Evolutionary conservation across 441 rosid species (phyloP), one percentile per base, ranked within the genome.

Genomic region (Populus trichocarpa): DNA sequence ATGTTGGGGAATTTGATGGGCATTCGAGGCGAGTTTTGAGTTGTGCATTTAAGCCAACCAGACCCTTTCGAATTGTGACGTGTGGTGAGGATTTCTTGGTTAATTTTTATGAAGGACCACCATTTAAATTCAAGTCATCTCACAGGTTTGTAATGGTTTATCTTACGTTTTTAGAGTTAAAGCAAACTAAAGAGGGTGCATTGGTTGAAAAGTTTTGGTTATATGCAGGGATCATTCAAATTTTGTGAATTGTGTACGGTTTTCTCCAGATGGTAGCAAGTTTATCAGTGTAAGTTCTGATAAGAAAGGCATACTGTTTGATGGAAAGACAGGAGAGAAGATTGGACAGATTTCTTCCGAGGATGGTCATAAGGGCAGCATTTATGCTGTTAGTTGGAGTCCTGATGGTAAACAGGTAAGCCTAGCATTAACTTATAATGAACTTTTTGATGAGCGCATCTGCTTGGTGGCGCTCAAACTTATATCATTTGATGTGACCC

Each of bases 71-170:
- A 46, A 96, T 96, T 46, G 99, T 84, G 35, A 96, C 98, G 1
- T 92, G 99, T 78, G 99, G 99, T 32, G 99, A 96, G 81, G 98
- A 96, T 86, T 96, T 90, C 74, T 81, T 94, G 86, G 93, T 92
- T 72, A 96, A 96, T 81, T 94, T 91, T 81, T 96, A 93, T 74
- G 99, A 96, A 86, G 99, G 99, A 14, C 98, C 99, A 3, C 98
- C 99, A 13, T 92, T 96, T 73, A 94, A 89, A 83, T 96, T 94
- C 91, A 93, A 94, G 87, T 87, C 84, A 69, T 94, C 99, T 80
- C 84, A 83, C 93, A 92, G 98, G 99, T 93, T 50, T 70, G 86
- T 84, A 16, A 35, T 64, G 6, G 14, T 14, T 14, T 26, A 18
- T 50, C 23, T 50, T 36, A 30, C 32, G 32, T 30, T 13, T n/a